Evolutionary conservation across 2,329 filamentous ascomycete genomes (phyloP).

Genomic region (Sarocladiaceae sp.): DNA sequence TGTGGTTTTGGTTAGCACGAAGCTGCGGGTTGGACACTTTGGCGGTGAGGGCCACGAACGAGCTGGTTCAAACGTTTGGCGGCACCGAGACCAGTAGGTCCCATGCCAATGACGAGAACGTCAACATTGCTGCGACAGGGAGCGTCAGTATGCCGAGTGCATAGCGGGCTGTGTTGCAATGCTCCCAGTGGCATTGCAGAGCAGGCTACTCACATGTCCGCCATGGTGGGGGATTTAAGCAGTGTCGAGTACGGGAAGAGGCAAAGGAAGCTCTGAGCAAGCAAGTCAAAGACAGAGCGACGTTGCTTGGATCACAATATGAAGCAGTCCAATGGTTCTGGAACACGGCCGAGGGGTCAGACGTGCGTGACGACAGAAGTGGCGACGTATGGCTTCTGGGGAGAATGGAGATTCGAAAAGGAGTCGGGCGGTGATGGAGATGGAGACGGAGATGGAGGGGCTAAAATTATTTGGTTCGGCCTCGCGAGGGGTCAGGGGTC

Average conservation of each 20-base stretch:
- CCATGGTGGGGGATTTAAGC: slow-evolving; percentile 19
- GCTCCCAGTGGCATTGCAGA: background rate
- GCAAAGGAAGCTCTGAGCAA: background rate
- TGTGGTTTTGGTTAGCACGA: slow-evolving; percentile 34
- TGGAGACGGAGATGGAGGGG: slow-evolving; percentile 31
- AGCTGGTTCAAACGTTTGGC: slow-evolving; percentile 97
- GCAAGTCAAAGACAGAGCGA: slow-evolving; percentile 1
- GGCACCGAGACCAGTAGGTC: slow-evolving; percentile 93
- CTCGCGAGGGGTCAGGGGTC: slow-evolving; percentile 18
- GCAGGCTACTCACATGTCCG: slow-evolving; percentile 18
- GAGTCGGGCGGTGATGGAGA: slow-evolving; percentile 12
- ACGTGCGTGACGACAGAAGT: slow-evolving; percentile 17
- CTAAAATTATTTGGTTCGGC: slow-evolving; percentile 29
- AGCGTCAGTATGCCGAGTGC: slow-evolving; percentile 14
- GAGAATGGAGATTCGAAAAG: slow-evolving; percentile 10
- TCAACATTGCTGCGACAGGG: slow-evolving; percentile 67
- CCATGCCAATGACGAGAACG: slow-evolving; percentile 95
- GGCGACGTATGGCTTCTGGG: background rate
- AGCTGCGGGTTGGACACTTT: slow-evolving; percentile 9
- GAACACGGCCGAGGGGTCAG: slow-evolving; percentile 18
- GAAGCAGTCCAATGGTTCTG: background rate
- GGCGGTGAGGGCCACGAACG: slow-evolving; percentile 50
- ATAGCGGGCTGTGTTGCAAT: background rate
- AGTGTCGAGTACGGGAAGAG: slow-evolving; percentile 5
- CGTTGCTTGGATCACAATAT: background rate